Evolutionary conservation across 2,329 filamentous ascomycete species (phyloP).

Genomic region (Penicillium aurantiogriseum): DNA sequence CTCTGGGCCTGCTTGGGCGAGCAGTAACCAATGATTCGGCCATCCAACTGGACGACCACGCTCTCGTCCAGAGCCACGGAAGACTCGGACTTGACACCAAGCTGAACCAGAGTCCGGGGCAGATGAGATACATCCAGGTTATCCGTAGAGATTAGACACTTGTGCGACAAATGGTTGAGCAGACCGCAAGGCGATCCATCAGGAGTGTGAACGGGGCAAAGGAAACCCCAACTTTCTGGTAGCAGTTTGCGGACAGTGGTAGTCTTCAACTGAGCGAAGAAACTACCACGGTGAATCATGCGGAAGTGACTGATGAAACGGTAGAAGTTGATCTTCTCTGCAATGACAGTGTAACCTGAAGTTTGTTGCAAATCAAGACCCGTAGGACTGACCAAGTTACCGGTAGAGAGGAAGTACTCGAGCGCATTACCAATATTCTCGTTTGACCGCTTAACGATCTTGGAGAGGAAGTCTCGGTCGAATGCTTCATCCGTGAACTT

Average conservation of each 20-base stretch:
- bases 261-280: constrained; percentile 96
- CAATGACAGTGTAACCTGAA: constrained; percentile 92
- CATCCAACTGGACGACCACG: constrained; percentile 86
- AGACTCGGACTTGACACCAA: constrained; percentile 74
- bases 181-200: constrained; percentile 94
- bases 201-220: constrained; percentile 95
- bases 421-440: constrained; percentile 83
- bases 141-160: constrained; percentile 82
- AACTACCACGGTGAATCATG: constrained; percentile 98
- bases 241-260: constrained; percentile 93
- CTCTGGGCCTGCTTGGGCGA: constrained; percentile 75
- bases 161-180: constrained; percentile 91
- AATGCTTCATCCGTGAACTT: constrained; percentile 76
- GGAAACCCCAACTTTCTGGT: constrained; percentile 96
- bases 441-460: constrained; percentile 76
- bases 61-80: constrained; percentile 79
- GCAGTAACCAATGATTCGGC: constrained; percentile 86
- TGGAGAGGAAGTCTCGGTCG: constrained; percentile 71
- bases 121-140: constrained; percentile 71
- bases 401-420: constrained; percentile 95
- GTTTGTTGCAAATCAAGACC: constrained; percentile 92
- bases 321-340: constrained; percentile 98
- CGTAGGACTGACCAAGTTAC: constrained; percentile 86
- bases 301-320: constrained; percentile 99
- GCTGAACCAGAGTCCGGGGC: constrained; percentile 69